Conservation (phyloP, 176 grass and related monocot genomes). For the Hyparrhenia diplandra region DNA sequence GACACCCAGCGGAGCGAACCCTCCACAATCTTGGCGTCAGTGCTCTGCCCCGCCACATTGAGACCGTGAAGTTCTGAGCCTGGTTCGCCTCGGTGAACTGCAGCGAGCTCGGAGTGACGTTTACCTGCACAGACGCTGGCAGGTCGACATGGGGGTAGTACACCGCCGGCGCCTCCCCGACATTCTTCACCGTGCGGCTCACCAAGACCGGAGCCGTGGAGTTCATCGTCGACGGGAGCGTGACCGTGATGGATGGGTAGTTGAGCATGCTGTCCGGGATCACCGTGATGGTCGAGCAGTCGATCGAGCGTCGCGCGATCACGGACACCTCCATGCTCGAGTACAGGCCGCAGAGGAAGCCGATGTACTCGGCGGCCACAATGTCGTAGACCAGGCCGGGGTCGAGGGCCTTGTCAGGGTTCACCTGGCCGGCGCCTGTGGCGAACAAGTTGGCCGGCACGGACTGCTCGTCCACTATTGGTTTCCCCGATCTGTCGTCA, state of each 20-base stretch:
- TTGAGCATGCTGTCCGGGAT: conserved; percentile 33
- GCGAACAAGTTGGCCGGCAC: conserved; percentile 23
- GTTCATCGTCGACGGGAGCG: not conserved
- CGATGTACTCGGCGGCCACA: conserved; percentile 1
- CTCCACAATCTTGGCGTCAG: no score
- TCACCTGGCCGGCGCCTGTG: conserved; percentile 37
- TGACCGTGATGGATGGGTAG: conserved; percentile 46
- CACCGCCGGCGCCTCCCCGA: conserved; percentile 19
- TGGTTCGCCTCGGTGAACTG: no score
- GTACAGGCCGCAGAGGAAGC: conserved; percentile 48
- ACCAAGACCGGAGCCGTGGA: not conserved
- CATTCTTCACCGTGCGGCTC: conserved; percentile 40
- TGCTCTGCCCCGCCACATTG: no score
- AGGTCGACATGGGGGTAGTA: not conserved
- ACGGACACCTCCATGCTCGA: not conserved
- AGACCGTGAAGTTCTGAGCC: no score
- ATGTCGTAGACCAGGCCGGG: conserved; percentile 34
- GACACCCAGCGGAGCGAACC: no score
- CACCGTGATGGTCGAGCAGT: not conserved
- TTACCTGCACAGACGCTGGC: no score
- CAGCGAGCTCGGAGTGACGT: no score
- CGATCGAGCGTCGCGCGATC: no score
- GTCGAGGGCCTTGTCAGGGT: conserved; percentile 25
- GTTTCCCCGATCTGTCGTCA: conserved; percentile 1
- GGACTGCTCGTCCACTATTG: conserved; percentile 18